These are phyloP conservation scores for Xylaria bambusicola DNA, from an alignment of 495 filamentous ascomycete genomes.

Conservation along the genomic window DNA sequence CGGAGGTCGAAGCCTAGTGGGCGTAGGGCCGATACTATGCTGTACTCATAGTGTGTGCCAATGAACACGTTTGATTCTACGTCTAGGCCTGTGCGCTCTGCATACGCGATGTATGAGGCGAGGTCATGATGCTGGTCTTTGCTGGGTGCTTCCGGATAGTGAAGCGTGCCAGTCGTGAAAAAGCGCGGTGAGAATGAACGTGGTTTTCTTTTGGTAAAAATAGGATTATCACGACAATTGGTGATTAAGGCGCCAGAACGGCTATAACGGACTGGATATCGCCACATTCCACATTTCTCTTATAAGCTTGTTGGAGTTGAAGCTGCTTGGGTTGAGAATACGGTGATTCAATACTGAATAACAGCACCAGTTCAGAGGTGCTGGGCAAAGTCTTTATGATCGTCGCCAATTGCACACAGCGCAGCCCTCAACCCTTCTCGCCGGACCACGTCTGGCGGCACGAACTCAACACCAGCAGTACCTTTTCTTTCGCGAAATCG, in stretches of 20 bases:
- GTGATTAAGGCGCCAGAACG: not conserved
- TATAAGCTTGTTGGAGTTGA: not conserved
- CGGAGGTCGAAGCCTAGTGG: slow-evolving; percentile 65
- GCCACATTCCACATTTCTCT: slow-evolving; percentile 18
- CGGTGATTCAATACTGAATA: not conserved
- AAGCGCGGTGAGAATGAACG: slow-evolving; percentile 14
- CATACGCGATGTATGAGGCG: slow-evolving; percentile 71
- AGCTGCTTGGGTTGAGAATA: not conserved
- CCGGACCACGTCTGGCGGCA: too few species aligned
- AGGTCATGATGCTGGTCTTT: slow-evolving; percentile 64
- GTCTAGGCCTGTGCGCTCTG: slow-evolving; percentile 56
- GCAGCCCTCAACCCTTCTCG: too few species aligned
- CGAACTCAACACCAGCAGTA: too few species aligned
- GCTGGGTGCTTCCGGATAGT: slow-evolving; percentile 47
- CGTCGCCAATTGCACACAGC: too few species aligned
- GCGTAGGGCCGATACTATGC: slow-evolving; percentile 61
- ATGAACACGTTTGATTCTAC: slow-evolving; percentile 55
- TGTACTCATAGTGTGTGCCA: slow-evolving; percentile 75
- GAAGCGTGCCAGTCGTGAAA: slow-evolving; percentile 32
- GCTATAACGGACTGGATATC: not conserved
- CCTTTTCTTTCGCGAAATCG: too few species aligned
- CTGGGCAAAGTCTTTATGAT: too few species aligned
- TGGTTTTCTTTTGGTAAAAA: not conserved
- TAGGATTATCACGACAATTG: not conserved
- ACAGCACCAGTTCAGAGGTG: too few species aligned